Percentiles rank a stretch among this genome's conserved stretches.
Evolutionary conservation across 805 yeast species (phyloP).

Genomic region (Yamadazyma sp.): DNA sequence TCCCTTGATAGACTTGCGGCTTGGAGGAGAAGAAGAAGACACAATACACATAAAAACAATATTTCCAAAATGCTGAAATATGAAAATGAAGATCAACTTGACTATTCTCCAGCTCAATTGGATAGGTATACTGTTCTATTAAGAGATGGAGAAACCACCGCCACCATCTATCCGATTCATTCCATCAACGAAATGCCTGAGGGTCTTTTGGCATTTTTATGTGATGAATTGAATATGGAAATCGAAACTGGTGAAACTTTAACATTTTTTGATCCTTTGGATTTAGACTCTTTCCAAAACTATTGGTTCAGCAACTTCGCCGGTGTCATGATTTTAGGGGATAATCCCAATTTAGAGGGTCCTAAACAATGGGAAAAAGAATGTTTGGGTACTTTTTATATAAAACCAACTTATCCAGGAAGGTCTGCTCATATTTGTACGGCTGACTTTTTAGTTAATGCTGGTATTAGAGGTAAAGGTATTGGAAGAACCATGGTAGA

Average conservation of each 20-base stretch:
- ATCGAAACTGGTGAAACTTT: conserved; percentile 83
- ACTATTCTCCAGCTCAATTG: conserved; percentile 10
- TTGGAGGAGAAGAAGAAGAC: no score
- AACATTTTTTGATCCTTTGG: conserved; percentile 79
- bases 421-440: conserved; percentile 91
- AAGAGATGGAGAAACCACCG: conserved; percentile 87
- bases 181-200: conserved; percentile 68
- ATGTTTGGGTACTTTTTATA: conserved; percentile 82
- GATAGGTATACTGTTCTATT: conserved; percentile 73
- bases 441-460: conserved; percentile 83
- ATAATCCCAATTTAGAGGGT: conserved; percentile 44
- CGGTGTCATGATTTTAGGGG: conserved; percentile 79
- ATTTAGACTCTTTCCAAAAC: conserved; percentile 70
- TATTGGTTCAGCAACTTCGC: conserved; percentile 89
- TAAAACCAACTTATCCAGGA: conserved; percentile 90
- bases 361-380: conserved; percentile 85
- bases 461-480: conserved; percentile 89
- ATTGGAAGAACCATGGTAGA: conserved; percentile 84
- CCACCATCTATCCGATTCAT: conserved; percentile 85
- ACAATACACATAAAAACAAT: no score
- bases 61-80: conserved; percentile 3
- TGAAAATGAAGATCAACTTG: conserved; percentile 1
- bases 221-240: conserved; percentile 93
- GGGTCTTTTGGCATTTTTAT: conserved; percentile 72
- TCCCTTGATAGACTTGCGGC: no score